Base-by-base conservation (phyloP, 495 filamentous ascomycete genomes). In the Penicillium argentinense region DNA sequence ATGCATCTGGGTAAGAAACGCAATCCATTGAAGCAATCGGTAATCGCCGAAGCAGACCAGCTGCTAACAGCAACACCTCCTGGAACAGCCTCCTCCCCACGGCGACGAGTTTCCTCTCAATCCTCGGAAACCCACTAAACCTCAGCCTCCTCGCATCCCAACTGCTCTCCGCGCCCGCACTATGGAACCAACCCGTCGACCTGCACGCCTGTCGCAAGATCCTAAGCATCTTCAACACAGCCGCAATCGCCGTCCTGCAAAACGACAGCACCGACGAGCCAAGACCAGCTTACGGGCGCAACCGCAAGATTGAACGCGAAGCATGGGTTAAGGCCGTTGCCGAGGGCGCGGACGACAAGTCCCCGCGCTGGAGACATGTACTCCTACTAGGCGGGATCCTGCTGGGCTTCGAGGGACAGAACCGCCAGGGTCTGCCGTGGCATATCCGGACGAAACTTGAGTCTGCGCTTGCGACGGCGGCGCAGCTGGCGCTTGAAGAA, bases 141-240 rank as follows among this genome's bases (percentile, higher is more conserved):
- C 66, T 96, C 54, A 88, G 86, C 7, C 79, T 98, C 3, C 82
- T 98, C 38, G 88, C 91, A 1, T 89, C 89, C n/a, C 91, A 96
- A 47, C 76, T 97, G 26, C 81, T 98, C 17, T 81, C 80, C 8
- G 85, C 91, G 0, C 91, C 88, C 2, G 88, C 92, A 2, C 81
- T 98, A 66, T 98, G 93, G 93, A 71, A 82, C 22, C 76, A 78
- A 26, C 77, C 79, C 7, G 82, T 91, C 50, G 85, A 84, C 33
- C 73, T 98, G 24, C 78, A 79, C 28, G 82, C 84, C 2, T 81
- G 84, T 61, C 79, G 88, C 52, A 84, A 84, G 51, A 79, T 93
- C 52, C 78, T 97, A 51, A 86, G 89, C 62, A 81, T 95, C 51
- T 97, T 89, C 75, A 93, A 95, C 62, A 85, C 86, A 9, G 89